A percentile compares a stretch with the other conserved stretches of the same genome.
These are phyloP conservation scores for Leccinum boreale DNA, from an alignment of 768 basidiomycete species.

Conservation along the genomic window DNA sequence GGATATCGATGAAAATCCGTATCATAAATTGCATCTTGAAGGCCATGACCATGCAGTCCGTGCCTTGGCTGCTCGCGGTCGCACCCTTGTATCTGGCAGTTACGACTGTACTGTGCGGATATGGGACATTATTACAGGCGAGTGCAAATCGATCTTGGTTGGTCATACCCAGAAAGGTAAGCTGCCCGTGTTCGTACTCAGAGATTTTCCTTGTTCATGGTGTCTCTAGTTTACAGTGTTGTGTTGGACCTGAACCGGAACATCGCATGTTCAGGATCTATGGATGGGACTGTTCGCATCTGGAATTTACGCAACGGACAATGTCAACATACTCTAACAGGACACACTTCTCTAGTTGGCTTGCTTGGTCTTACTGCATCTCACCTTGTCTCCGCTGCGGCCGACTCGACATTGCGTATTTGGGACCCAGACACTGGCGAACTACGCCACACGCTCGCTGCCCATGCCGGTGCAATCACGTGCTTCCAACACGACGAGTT, in stretches of 20 bases:
- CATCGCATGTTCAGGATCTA: conserved; percentile 94
- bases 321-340: conserved; percentile 76
- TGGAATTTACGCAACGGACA: conserved; percentile 87
- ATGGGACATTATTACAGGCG: conserved; percentile 88
- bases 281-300: conserved; percentile 96
- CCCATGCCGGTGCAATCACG: conserved; percentile 96
- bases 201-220: conserved; percentile 5
- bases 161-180: conserved; percentile 91
- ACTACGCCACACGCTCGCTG: conserved; percentile 76
- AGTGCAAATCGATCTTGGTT: conserved; percentile 73
- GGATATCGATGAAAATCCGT: conserved; percentile 81
- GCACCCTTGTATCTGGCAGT: conserved; percentile 90
- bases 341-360: conserved; percentile 94
- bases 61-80: conserved; percentile 86
- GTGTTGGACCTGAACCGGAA: conserved; percentile 83
- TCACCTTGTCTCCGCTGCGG: conserved; percentile 91
- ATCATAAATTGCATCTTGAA: conserved; percentile 77
- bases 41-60: conserved; percentile 93
- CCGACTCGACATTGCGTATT: conserved; percentile 90
- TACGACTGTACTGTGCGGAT: conserved; percentile 95
- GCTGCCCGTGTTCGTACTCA: conserved; percentile 25
- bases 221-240: conserved; percentile 81
- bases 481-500: conserved; percentile 99
- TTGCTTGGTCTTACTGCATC: conserved; percentile 87
- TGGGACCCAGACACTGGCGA: conserved; percentile 90